Percentiles rank a stretch among this genome's conserved stretches.
Evolutionary conservation across 2,329 filamentous ascomycete genomes (phyloP).

Genomic region (Hysterium pulicare): DNA sequence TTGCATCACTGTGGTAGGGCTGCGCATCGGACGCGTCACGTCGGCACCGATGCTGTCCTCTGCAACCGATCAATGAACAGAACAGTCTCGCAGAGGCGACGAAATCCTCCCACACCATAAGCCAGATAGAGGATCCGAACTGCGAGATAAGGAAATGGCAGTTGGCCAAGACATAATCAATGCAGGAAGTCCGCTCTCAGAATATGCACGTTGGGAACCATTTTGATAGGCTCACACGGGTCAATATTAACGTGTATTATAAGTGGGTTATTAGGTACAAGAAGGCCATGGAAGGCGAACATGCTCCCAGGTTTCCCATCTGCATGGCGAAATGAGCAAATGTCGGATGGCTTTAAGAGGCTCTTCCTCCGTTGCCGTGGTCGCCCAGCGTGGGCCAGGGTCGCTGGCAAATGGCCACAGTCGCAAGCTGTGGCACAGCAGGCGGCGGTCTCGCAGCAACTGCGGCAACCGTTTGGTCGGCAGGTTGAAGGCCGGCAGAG

Average conservation of each 20-base stretch:
- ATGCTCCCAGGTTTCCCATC: neutral
- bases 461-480: slow-evolving; percentile 7
- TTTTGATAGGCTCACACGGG: too few species aligned
- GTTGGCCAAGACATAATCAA: too few species aligned
- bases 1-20: slow-evolving; percentile 2
- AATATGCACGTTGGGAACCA: too few species aligned
- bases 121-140: neutral
- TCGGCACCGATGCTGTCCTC: too few species aligned
- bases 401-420: neutral
- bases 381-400: neutral
- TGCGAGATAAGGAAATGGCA: neutral
- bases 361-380: neutral
- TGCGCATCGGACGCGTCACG: slow-evolving; percentile 4
- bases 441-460: neutral
- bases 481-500: neutral
- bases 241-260: too few species aligned
- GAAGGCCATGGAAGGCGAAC: neutral
- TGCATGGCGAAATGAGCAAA: neutral
- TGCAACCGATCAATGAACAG: neutral
- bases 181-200: too few species aligned
- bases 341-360: neutral
- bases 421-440: neutral
- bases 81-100: neutral
- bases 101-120: too few species aligned
- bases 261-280: too few species aligned